A percentile compares a stretch with the other conserved stretches of the same genome.
phyloP scores from a whole-genome alignment of 2,329 filamentous ascomycete genomes.

The Epichloe elymi region DNA sequence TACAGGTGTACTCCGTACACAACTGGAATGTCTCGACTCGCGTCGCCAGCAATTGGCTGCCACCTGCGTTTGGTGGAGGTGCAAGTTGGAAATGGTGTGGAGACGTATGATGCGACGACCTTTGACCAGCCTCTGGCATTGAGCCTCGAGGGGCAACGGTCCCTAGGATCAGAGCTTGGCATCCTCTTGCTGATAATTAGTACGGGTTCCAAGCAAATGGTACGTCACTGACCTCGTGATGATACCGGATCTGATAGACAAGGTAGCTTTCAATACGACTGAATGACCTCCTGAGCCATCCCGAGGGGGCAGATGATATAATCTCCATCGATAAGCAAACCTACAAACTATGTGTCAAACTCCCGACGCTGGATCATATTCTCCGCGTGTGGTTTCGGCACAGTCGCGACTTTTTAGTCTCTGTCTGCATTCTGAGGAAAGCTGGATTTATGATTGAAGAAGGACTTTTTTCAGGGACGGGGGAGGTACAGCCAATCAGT shows the following conservation, averaged over 20 bases:
- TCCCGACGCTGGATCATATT: constrained; percentile 13
- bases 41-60: constrained; percentile 6
- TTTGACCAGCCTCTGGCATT: constrained; percentile 3
- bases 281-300: constrained; percentile 4
- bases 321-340: constrained; percentile 11
- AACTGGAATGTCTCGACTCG: constrained; percentile 1
- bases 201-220: constrained; percentile 2
- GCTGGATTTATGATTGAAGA: constrained; percentile 16
- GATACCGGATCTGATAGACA: not conserved
- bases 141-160: constrained; percentile 3
- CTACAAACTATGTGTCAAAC: constrained; percentile 13
- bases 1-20: too few species aligned
- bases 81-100: constrained; percentile 1
- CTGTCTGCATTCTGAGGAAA: constrained; percentile 19
- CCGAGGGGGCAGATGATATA: not conserved
- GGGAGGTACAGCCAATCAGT: not conserved
- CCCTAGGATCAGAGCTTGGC: constrained; percentile 2
- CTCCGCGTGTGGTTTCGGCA: constrained; percentile 17
- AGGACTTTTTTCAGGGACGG: constrained; percentile 1
- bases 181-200: constrained; percentile 2
- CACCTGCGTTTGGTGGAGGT: constrained; percentile 4
- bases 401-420: constrained; percentile 19
- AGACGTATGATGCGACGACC: not conserved
- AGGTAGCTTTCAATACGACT: constrained; percentile 5
- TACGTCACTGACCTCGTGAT: not conserved